A percentile compares a stretch with the other conserved stretches of the same genome.
phyloP scores from a whole-genome alignment of 257 asterid genomes.

The Buddleja alternifolia region DNA sequence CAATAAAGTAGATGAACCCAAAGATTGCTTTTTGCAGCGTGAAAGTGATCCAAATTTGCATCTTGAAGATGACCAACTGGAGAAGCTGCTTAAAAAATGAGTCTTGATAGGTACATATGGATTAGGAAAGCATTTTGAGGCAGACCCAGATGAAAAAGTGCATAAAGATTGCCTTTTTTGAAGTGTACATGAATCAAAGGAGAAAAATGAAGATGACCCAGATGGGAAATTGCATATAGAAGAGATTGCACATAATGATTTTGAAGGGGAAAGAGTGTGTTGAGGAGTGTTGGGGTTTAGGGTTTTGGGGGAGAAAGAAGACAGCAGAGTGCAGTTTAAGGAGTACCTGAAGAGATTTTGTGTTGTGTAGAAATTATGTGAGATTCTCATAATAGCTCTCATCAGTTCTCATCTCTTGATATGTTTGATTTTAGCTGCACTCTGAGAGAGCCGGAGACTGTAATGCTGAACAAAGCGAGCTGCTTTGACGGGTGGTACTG shows the following conservation, averaged over 20 bases:
- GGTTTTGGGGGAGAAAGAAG: constrained; percentile 32
- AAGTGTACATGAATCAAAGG: constrained; percentile 2
- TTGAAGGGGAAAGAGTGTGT: constrained; percentile 9
- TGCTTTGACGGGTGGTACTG: neutral
- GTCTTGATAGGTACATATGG: constrained; percentile 18
- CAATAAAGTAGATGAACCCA: constrained; percentile 1
- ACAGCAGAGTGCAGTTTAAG: constrained; percentile 26
- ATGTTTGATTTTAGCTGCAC: neutral
- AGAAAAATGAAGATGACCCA: constrained; percentile 23
- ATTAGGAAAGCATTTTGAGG: constrained; percentile 9
- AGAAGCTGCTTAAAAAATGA: constrained; percentile 1
- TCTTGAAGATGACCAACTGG: constrained; percentile 24
- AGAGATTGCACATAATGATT: constrained; percentile 2
- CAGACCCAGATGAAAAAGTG: constrained; percentile 19
- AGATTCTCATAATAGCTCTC: constrained; percentile 36
- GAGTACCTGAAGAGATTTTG: constrained; percentile 34
- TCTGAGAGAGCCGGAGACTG: neutral
- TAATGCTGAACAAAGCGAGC: neutral
- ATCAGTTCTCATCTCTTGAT: constrained; percentile 20
- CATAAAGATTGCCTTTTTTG: neutral
- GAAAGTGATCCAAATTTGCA: neutral
- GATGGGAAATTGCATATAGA: constrained; percentile 28
- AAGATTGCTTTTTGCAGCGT: constrained; percentile 5
- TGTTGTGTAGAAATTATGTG: neutral
- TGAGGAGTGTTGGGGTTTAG: constrained; percentile 32